Conservation (phyloP, 2,329 filamentous ascomycete genomes). For the Gremmenia infestans region DNA sequence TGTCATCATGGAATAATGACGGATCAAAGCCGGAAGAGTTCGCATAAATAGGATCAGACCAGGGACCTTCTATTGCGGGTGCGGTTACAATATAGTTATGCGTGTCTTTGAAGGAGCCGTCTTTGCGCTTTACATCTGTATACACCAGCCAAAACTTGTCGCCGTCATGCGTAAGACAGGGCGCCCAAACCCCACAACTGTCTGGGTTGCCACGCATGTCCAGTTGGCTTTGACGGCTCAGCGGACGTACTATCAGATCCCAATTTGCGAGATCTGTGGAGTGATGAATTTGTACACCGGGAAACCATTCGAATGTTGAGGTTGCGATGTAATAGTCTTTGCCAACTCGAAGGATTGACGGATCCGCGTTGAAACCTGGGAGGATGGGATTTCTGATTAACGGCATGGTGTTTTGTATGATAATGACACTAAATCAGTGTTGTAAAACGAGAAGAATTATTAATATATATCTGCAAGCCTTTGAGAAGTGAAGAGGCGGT, state of each 20-base stretch:
- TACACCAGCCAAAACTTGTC: conserved; percentile 59
- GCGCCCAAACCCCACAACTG: conserved; percentile 60
- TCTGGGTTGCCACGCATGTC: conserved; percentile 56
- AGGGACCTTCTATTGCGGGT: conserved; percentile 50
- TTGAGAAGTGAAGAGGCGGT: too few relatives aligned
- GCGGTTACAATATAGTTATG: conserved; percentile 59
- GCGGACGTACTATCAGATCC: conserved; percentile 39
- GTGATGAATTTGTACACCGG: conserved; percentile 48
- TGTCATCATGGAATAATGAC: conserved; percentile 52
- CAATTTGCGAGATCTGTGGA: conserved; percentile 40
- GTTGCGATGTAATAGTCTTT: conserved; percentile 48
- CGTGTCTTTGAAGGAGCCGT: conserved; percentile 59
- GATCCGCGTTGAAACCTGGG: conserved; percentile 50
- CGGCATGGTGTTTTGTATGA: conserved; percentile 5
- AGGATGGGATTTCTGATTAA: conserved; percentile 35
- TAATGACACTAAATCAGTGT: too few relatives aligned
- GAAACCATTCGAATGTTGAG: conserved; percentile 51
- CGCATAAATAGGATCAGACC: conserved; percentile 55
- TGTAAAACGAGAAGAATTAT: too few relatives aligned
- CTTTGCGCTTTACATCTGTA: conserved; percentile 62
- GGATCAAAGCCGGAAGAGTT: conserved; percentile 62
- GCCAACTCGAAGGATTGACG: conserved; percentile 45
- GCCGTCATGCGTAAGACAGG: conserved; percentile 57
- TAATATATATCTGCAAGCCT: too few relatives aligned
- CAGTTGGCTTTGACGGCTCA: conserved; percentile 46